phyloP scores from a whole-genome alignment of 2,329 filamentous ascomycete genomes.

The Dichotomopilus funicola region DNA sequence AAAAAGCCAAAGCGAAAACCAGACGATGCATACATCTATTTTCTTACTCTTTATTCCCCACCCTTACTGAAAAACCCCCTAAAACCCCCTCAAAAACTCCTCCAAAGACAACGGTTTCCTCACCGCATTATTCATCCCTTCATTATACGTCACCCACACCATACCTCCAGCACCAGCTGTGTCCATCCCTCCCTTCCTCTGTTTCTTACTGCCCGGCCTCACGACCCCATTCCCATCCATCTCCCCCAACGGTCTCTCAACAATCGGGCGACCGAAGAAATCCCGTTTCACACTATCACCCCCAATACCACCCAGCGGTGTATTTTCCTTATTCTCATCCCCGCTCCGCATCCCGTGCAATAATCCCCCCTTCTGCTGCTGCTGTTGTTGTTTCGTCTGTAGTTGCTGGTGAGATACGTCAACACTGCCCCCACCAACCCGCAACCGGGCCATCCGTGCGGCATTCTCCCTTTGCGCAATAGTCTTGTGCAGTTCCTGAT shows the following conservation, averaged over 20 bases:
- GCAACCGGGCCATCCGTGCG: constrained; percentile 58
- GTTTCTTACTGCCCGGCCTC: constrained; percentile 16
- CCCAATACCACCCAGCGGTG: constrained; percentile 25
- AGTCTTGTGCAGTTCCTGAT: constrained; percentile 79
- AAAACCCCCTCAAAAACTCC: constrained; percentile 65
- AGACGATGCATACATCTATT: background rate
- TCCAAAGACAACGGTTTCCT: constrained; percentile 76
- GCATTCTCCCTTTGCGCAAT: constrained; percentile 59
- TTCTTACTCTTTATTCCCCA: too few relatives aligned
- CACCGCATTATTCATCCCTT: constrained; percentile 88
- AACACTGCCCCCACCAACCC: constrained; percentile 14
- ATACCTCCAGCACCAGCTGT: constrained; percentile 29
- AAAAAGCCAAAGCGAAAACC: too few relatives aligned
- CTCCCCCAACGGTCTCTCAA: constrained; percentile 33
- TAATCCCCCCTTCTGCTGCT: too few relatives aligned
- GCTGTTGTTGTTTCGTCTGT: too few relatives aligned
- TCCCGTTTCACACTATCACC: constrained; percentile 56
- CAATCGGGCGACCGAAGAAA: constrained; percentile 76
- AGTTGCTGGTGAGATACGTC: constrained; percentile 18
- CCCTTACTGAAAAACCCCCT: too few relatives aligned
- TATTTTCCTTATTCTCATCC: constrained; percentile 37
- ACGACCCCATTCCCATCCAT: constrained; percentile 34
- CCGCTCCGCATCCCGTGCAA: background rate
- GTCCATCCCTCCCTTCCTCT: constrained; percentile 38
- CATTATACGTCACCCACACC: constrained; percentile 84